These are phyloP conservation scores for Prunus salicina DNA, from an alignment of 306 rosid genomes.

Conservation along the genomic window DNA sequence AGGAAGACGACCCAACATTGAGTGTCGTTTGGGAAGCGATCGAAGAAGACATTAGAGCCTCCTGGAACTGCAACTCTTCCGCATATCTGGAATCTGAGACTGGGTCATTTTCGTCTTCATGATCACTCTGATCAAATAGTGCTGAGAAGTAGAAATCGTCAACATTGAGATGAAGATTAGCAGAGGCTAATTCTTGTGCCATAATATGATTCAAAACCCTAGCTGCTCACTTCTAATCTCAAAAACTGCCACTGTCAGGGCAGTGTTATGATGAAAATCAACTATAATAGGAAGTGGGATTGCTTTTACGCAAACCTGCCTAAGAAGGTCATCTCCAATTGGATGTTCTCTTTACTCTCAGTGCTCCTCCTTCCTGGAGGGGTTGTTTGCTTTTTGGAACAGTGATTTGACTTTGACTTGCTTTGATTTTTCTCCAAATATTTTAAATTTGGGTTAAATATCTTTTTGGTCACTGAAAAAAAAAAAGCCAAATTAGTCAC, in stretches of 20 bases:
- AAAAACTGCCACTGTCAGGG: neutral
- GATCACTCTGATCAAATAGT: conserved; percentile 15
- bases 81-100: conserved; percentile 38
- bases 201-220: conserved; percentile 2
- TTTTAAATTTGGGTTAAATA: no score
- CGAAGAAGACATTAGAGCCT: conserved; percentile 32
- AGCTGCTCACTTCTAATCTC: no score
- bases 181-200: conserved; percentile 16
- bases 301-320: neutral
- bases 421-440: no score
- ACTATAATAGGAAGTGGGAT: neutral
- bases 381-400: neutral
- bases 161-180: neutral
- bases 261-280: neutral
- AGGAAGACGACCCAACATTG: neutral
- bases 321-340: neutral
- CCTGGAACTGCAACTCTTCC: conserved; percentile 47
- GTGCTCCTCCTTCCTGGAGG: neutral
- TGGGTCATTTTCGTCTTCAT: neutral
- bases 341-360: neutral
- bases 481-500: no score
- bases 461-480: no score
- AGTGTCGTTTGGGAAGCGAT: neutral
- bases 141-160: conserved; percentile 42
- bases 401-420: neutral